Base-by-base conservation (phyloP, 2,329 filamentous ascomycete genomes). In the Lizonia empirigonia region DNA sequence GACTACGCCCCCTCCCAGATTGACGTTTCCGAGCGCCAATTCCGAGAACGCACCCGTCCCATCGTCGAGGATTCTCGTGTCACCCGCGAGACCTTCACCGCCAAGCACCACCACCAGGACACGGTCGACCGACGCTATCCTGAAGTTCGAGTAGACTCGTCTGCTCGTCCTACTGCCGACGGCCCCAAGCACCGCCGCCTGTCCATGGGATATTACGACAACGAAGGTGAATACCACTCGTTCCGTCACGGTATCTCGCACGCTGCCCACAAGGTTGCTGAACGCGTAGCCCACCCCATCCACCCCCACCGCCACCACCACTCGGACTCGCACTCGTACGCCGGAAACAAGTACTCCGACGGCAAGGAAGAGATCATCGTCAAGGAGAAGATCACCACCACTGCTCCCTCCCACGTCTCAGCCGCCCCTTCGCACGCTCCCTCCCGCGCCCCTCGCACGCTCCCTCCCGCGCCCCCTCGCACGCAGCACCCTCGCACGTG, bases 131-230 rank as follows among this genome's bases (percentile, higher is more conserved):
- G 68, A 56, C 71, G 69, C 68, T 73, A 74, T 71, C 62, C 71
- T 44, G 71, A 82, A 65, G 77, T 83, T 67, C 77, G 77, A 71
- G 77, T 81, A 75, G 72, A 79, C 58, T 69, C 66, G 46, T 69
- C 77, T 71, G 71, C 75, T 65, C 76, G 76, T 62, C 76, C 78
- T 63, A 82, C 81, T 69, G 76, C 80, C 69, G 80, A 83, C 69
- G 68, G 75, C 62, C 73, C 76, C 56, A 75, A 74, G 63, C 72
- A 75, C 64, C 75, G 76, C 71, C 76, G 78, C 73, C 76, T 76
- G 81, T 85, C 86, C 71, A 89, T 89, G 86, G 86, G 86, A 81
- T 89, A 88, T 80, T 88, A 89, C 85, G 86, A 89, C 84, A 84
- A 88, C 79, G 85, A 89, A 75, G 86, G 86, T 72, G 82, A 88